Percentiles rank a stretch among this genome's conserved stretches.
Evolutionary conservation across 257 asterid genomes (phyloP).

Genomic region (Capsicum pubescens): DNA sequence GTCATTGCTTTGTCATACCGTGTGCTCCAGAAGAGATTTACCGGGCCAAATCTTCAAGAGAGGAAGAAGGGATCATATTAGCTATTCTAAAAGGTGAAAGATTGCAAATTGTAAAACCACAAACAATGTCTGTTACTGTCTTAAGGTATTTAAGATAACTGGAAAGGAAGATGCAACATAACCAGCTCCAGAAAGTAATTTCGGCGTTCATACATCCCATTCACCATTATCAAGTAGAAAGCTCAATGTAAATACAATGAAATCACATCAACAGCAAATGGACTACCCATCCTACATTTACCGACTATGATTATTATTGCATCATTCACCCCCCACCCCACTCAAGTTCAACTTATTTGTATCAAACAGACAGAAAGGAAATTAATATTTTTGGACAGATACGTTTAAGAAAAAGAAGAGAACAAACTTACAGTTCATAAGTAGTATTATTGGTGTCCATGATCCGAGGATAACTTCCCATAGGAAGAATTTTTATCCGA

Average conservation of each 20-base stretch:
- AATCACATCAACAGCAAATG: background rate
- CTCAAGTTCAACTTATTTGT: slow-evolving; percentile 12
- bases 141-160: background rate
- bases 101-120: background rate
- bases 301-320: background rate
- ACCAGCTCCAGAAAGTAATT: background rate
- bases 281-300: slow-evolving; percentile 5
- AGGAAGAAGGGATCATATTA: slow-evolving; percentile 22
- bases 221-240: slow-evolving; percentile 4
- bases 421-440: slow-evolving; percentile 82
- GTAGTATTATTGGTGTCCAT: slow-evolving; percentile 84
- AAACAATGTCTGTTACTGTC: background rate
- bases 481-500: slow-evolving; percentile 88
- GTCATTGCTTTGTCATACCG: slow-evolving; percentile 99
- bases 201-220: background rate
- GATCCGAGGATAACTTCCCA: slow-evolving; percentile 99
- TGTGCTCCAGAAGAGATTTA: slow-evolving; percentile 98
- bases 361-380: slow-evolving; percentile 27
- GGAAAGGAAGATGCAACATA: background rate
- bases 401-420: background rate
- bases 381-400: background rate
- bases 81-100: slow-evolving; percentile 7
- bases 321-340: background rate
- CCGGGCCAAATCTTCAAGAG: slow-evolving; percentile 92
- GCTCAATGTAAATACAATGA: background rate